Evolutionary conservation across 106 monocot species (phyloP).

Genomic region (Dendrobium catenatum): DNA sequence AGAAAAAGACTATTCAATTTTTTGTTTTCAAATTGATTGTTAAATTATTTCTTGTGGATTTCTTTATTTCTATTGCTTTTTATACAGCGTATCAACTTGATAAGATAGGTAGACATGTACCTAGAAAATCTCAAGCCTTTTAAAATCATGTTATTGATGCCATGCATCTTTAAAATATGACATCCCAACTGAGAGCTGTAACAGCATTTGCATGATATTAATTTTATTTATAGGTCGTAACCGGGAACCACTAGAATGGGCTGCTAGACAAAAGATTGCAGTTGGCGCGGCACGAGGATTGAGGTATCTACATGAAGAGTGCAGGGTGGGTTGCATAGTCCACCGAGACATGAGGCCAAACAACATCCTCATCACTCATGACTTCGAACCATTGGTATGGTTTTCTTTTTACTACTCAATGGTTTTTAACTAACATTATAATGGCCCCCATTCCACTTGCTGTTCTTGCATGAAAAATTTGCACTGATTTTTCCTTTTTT

Average conservation of each 20-base stretch:
- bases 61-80: too few species aligned
- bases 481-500: neutral
- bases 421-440: neutral
- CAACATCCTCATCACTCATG: constrained; percentile 87
- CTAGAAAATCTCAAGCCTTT: too few species aligned
- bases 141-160: neutral
- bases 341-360: constrained; percentile 87
- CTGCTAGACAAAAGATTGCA: constrained; percentile 78
- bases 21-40: too few species aligned
- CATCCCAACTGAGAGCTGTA: neutral
- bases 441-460: neutral
- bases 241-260: constrained; percentile 59
- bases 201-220: neutral
- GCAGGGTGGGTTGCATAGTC: constrained; percentile 80
- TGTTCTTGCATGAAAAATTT: neutral
- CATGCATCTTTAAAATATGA: neutral
- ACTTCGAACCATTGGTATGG: constrained; percentile 80
- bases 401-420: neutral
- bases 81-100: too few species aligned
- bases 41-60: too few species aligned
- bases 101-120: too few species aligned
- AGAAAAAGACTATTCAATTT: neutral
- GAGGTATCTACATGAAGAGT: constrained; percentile 89
- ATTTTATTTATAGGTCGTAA: constrained; percentile 34
- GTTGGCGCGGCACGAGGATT: constrained; percentile 83